These are phyloP conservation scores for Suillus brevipes DNA, from an alignment of 768 basidiomycete species.

Conservation along the genomic window DNA sequence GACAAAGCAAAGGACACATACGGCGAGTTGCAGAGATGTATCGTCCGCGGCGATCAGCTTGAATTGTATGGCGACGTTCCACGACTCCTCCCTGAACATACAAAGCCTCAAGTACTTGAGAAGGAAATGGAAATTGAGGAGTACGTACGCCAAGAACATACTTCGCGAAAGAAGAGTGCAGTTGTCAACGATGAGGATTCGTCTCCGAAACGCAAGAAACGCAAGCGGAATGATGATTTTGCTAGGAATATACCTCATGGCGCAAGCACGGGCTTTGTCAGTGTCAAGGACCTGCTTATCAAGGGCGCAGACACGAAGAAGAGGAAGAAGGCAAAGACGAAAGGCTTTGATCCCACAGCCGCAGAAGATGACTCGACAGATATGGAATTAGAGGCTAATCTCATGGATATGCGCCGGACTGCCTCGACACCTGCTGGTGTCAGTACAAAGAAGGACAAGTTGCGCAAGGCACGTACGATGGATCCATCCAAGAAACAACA, in stretches of 20 bases:
- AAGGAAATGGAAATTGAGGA: constrained; percentile 81
- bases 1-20: constrained; percentile 85
- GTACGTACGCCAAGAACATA: constrained; percentile 55
- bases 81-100: constrained; percentile 76
- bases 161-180: constrained; percentile 37
- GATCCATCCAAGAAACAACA: constrained; percentile 27
- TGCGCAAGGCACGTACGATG: constrained; percentile 49
- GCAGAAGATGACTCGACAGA: constrained; percentile 71
- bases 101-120: constrained; percentile 77
- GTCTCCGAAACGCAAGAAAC: constrained; percentile 47
- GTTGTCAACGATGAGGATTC: constrained; percentile 27
- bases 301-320: constrained; percentile 47
- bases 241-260: constrained; percentile 71
- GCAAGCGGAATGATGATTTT: constrained; percentile 69
- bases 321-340: constrained; percentile 41
- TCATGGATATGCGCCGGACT: constrained; percentile 50
- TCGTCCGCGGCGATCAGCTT: constrained; percentile 80
- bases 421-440: constrained; percentile 38
- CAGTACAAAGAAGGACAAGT: constrained; percentile 36
- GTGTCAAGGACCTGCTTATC: constrained; percentile 59
- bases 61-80: constrained; percentile 94
- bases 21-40: constrained; percentile 84
- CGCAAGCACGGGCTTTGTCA: constrained; percentile 72
- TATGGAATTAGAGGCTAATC: constrained; percentile 60
- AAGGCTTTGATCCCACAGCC: constrained; percentile 48